These are phyloP conservation scores for Prunus dulcis DNA, from an alignment of 306 rosid species.

Conservation along the genomic window DNA sequence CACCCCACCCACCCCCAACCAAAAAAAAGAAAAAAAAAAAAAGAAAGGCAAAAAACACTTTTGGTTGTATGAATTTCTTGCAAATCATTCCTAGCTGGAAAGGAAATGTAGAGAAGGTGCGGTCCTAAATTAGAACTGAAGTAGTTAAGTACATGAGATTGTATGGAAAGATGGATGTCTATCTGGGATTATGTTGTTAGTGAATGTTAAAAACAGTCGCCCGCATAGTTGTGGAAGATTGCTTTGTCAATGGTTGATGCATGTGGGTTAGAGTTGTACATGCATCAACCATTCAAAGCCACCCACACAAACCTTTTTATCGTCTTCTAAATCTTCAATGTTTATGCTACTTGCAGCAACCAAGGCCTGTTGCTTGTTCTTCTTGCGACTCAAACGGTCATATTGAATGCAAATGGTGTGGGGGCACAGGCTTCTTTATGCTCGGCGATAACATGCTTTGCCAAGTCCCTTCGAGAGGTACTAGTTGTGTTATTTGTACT, in stretches of 20 bases:
- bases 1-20: too few species aligned
- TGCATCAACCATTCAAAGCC: neutral
- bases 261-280: neutral
- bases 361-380: slow-evolving; percentile 76
- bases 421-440: slow-evolving; percentile 87
- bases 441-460: slow-evolving; percentile 97
- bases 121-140: neutral
- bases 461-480: slow-evolving; percentile 89
- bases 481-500: slow-evolving; percentile 68
- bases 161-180: neutral
- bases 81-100: neutral
- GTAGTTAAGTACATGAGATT: neutral
- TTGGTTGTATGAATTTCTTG: neutral
- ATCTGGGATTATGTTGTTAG: neutral
- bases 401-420: slow-evolving; percentile 89
- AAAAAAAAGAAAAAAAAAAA: too few species aligned
- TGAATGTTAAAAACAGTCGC: neutral
- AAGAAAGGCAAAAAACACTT: neutral
- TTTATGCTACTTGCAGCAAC: slow-evolving; percentile 61
- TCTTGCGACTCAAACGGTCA: slow-evolving; percentile 81
- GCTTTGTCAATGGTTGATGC: neutral
- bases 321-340: slow-evolving; percentile 16
- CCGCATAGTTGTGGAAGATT: neutral
- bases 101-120: neutral
- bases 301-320: neutral